Base-by-base conservation (phyloP, 371 early-diverging fungal genomes). In the Umbelopsis sp. region DNA sequence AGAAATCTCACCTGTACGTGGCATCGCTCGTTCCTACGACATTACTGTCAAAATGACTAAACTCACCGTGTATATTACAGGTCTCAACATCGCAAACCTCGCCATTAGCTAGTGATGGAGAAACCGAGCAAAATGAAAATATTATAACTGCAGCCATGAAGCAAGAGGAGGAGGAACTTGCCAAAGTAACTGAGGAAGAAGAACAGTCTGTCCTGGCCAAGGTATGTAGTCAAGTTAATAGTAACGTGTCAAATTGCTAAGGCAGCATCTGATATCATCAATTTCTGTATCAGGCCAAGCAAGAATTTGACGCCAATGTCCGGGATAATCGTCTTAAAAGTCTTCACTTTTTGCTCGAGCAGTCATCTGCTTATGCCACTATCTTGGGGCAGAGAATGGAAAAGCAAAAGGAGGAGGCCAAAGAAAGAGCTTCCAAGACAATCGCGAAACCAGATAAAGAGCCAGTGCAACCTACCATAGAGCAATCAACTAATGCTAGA, bases 331-430 rank as follows among this genome's bases (percentile, higher is more conserved):
- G 93, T 37, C 81, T 90, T 72, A 89, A 92, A 69, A 89, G 94
- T 45, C 76, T 95, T 18, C 83, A 91, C 72, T 93, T 93, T 72
- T 83, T 96, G 69, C 77, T 96, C 18, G 91, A 93, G 71, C 90
- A 89, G 65, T 94, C 95, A 0, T 86, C 94, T 5, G 86, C 93
- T 7, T 96, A 95, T 76, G 91, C 93, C 29, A 85, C 87, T 24
- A 94, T 94, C 67, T 79, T 96, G 11, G 87, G 93, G 2, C 77
- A 87, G 24, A 91, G 92, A 74, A 77, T 96, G 70, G 92, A 93
- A 53, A 82, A 82, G 66, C 91, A 94, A 62, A 92, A 94, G 69
- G 83, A 88, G 72, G 91, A 92, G 64, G 87, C 86, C 25, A 79
- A 84, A 24, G 86, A 88, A 69, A 83, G 75, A 65, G 81, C 84